These are phyloP conservation scores for Cystobasidiaceae sp. DNA, from an alignment of 1,284 basidiomycete species.

Conservation along the genomic window DNA sequence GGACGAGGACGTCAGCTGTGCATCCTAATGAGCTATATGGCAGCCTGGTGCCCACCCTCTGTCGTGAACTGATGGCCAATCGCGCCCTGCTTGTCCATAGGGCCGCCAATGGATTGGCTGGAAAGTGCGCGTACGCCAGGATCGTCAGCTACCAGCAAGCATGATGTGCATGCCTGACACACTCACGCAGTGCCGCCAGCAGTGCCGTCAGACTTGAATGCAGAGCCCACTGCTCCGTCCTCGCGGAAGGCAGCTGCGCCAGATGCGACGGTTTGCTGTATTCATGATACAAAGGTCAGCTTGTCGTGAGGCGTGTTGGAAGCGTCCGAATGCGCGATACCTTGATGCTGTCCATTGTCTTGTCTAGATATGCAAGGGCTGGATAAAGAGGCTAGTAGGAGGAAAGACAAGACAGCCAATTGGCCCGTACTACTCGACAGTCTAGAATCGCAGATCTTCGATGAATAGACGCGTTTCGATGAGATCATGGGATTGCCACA, in stretches of 20 bases:
- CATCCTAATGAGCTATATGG: background rate
- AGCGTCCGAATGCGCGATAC: background rate
- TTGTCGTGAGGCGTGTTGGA: background rate
- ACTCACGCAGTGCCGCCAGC: conserved; percentile 26
- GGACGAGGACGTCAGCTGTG: background rate
- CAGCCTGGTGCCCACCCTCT: conserved; percentile 1
- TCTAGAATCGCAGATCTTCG: too few relatives aligned
- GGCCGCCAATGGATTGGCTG: conserved; percentile 25
- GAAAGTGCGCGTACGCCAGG: background rate
- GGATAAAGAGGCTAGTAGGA: background rate
- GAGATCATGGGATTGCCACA: too few relatives aligned
- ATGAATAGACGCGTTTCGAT: too few relatives aligned
- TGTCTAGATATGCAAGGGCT: background rate
- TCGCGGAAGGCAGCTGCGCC: conserved; percentile 27
- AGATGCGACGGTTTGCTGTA: conserved; percentile 23
- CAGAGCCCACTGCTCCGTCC: conserved; percentile 24
- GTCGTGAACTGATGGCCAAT: conserved; percentile 30
- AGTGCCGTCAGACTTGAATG: conserved; percentile 27
- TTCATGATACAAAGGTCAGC: background rate
- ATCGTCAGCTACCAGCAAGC: background rate
- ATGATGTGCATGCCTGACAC: background rate
- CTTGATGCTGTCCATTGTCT: conserved; percentile 29
- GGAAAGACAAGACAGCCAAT: background rate
- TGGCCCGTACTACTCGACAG: too few relatives aligned
- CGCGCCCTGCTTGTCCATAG: conserved; percentile 28